Evolutionary conservation across 768 basidiomycete species (phyloP).

Genomic region (Boletus huronensis): DNA sequence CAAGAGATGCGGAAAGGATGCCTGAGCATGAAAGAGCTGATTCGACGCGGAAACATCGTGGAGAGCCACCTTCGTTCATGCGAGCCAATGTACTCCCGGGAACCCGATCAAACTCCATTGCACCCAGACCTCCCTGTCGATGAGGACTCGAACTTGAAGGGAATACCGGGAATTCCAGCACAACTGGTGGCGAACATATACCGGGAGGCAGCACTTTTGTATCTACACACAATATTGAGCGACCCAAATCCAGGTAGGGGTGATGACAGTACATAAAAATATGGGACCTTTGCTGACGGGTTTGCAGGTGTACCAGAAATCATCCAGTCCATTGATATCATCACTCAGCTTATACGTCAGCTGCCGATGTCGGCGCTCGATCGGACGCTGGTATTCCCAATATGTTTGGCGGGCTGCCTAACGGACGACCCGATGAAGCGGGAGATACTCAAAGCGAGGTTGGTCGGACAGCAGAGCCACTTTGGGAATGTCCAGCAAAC

Average conservation of each 20-base stretch:
- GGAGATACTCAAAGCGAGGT: conserved; percentile 55
- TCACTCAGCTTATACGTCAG: conserved; percentile 51
- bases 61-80: conserved; percentile 58
- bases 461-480: conserved; percentile 52
- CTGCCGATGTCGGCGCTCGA: conserved; percentile 60
- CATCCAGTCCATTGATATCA: conserved; percentile 47
- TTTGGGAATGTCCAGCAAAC: conserved; percentile 60
- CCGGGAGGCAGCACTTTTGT: conserved; percentile 61
- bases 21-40: conserved; percentile 70
- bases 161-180: conserved; percentile 29
- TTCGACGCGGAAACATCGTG: conserved; percentile 67
- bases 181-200: conserved; percentile 53
- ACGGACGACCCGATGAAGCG: conserved; percentile 58
- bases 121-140: conserved; percentile 38
- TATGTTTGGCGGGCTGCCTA: conserved; percentile 71
- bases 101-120: conserved; percentile 35
- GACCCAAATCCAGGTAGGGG: conserved; percentile 65
- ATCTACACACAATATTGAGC: conserved; percentile 68
- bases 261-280: background rate
- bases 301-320: conserved; percentile 70
- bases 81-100: conserved; percentile 29
- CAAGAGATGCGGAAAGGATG: conserved; percentile 59
- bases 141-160: conserved; percentile 19
- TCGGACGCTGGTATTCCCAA: conserved; percentile 66
- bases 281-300: background rate